These are phyloP conservation scores for Trichocomaceae sp. DNA, from an alignment of 2,329 filamentous ascomycete species.

Conservation along the genomic window DNA sequence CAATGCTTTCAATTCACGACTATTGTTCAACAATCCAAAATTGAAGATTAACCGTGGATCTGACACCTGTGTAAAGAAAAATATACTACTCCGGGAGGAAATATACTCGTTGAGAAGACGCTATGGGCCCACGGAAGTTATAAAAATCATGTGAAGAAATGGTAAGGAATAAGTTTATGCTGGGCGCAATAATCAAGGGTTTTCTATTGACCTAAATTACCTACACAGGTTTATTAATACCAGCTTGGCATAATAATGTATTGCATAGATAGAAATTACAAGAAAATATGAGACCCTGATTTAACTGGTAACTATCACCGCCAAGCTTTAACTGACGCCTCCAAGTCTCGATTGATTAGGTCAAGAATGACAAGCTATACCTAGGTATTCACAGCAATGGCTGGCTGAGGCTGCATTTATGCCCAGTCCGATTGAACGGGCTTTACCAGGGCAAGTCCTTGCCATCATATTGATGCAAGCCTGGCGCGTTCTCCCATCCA, in stretches of 20 bases:
- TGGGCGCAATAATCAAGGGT: background rate
- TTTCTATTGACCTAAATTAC: background rate
- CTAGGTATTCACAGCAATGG: too few species aligned
- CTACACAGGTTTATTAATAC: background rate
- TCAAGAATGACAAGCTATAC: too few species aligned
- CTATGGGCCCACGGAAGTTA: background rate
- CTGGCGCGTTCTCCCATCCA: conserved; percentile 30
- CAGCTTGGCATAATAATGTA: background rate
- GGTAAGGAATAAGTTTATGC: conserved; percentile 5
- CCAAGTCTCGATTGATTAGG: too few species aligned
- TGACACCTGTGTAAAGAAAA: background rate
- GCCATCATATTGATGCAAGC: conserved; percentile 36
- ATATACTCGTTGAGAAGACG: conserved; percentile 29
- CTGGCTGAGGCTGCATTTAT: too few species aligned
- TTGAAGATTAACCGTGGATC: too few species aligned
- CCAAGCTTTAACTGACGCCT: too few species aligned
- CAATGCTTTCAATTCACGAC: background rate
- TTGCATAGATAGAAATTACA: too few species aligned
- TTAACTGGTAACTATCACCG: too few species aligned
- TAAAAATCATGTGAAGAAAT: conserved; percentile 18
- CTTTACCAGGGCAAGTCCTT: conserved; percentile 27
- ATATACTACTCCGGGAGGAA: conserved; percentile 24
- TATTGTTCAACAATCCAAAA: too few species aligned
- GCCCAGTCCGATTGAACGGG: background rate
- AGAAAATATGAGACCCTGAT: too few species aligned